phyloP scores from a whole-genome alignment of 179 eudicot species.

The Nepenthes alata region DNA sequence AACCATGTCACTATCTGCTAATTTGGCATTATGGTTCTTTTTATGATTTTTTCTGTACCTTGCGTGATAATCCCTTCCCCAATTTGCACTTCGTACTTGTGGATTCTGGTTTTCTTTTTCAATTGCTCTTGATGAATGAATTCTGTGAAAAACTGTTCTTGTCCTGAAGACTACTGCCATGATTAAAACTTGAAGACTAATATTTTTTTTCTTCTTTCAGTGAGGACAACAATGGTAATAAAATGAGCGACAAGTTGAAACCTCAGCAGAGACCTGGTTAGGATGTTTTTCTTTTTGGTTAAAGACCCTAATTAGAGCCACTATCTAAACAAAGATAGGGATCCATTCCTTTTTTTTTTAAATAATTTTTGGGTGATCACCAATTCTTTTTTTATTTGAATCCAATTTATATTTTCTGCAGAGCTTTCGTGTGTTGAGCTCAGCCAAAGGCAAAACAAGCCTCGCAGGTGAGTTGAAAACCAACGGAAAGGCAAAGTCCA shows the following conservation, averaged over 20 bases:
- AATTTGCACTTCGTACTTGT: too few relatives aligned
- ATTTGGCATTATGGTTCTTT: not conserved
- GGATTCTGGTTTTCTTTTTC: too few relatives aligned
- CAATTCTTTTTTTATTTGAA: not conserved
- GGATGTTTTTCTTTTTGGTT: not conserved
- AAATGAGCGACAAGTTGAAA: slow-evolving; percentile 35
- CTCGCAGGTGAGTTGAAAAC: slow-evolving; percentile 60
- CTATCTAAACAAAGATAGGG: not conserved
- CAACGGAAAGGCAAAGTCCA: too few relatives aligned
- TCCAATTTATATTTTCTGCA: slow-evolving; percentile 11
- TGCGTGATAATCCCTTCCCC: too few relatives aligned
- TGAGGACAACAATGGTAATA: slow-evolving; percentile 42
- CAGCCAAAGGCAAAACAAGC: slow-evolving; percentile 76
- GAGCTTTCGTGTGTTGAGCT: slow-evolving; percentile 55
- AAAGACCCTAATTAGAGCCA: not conserved
- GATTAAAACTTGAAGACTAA: not conserved
- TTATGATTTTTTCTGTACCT: not conserved
- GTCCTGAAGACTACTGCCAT: too few relatives aligned
- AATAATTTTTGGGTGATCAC: not conserved
- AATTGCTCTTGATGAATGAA: too few relatives aligned
- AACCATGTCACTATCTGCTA: not conserved
- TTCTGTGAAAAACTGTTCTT: too few relatives aligned
- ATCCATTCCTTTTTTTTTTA: not conserved
- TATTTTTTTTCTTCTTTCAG: slow-evolving; percentile 34
- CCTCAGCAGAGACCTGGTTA: slow-evolving; percentile 70